Percentiles rank a stretch among this genome's conserved stretches.
These are phyloP conservation scores for Diplodia sapinea DNA, from an alignment of 2,329 filamentous ascomycete genomes.

Conservation along the genomic window DNA sequence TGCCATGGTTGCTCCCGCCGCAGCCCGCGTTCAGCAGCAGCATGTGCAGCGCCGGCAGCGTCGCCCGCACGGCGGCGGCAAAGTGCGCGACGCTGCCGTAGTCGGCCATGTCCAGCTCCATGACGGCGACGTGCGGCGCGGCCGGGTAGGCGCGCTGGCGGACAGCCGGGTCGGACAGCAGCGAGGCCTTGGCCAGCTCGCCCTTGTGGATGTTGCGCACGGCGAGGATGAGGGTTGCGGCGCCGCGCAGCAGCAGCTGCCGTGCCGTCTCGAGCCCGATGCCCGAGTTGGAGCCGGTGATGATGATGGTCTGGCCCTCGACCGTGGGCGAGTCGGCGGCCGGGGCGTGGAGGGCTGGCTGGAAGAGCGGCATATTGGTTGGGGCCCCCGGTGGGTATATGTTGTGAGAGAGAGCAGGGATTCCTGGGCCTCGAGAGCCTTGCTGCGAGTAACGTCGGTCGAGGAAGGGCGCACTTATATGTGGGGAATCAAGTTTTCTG, in stretches of 20 bases:
- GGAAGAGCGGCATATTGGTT: constrained; percentile 21
- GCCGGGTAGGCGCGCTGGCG: neutral
- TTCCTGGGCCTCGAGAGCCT: neutral
- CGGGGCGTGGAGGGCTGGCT: constrained; percentile 7
- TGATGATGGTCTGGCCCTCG: constrained; percentile 31
- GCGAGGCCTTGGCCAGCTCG: neutral
- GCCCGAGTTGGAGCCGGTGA: constrained; percentile 35
- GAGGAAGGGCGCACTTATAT: neutral
- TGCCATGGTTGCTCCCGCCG: neutral
- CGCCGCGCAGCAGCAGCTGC: constrained; percentile 7
- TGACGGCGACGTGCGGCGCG: neutral
- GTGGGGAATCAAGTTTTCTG: neutral
- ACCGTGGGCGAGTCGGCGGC: neutral
- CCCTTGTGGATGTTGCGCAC: constrained; percentile 15
- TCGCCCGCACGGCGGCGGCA: neutral
- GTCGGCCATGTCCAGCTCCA: constrained; percentile 8
- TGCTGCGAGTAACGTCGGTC: neutral
- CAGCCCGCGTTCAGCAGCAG: constrained; percentile 5
- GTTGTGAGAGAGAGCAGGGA: neutral
- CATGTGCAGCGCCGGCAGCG: neutral
- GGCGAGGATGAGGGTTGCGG: constrained; percentile 7
- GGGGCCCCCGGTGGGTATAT: too few species aligned
- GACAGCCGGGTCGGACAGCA: constrained; percentile 13
- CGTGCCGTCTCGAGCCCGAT: constrained; percentile 33
- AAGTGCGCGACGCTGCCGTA: neutral